Base-by-base conservation (phyloP, 108 stramenopile species). In the Skeletonema costatum region DNA sequence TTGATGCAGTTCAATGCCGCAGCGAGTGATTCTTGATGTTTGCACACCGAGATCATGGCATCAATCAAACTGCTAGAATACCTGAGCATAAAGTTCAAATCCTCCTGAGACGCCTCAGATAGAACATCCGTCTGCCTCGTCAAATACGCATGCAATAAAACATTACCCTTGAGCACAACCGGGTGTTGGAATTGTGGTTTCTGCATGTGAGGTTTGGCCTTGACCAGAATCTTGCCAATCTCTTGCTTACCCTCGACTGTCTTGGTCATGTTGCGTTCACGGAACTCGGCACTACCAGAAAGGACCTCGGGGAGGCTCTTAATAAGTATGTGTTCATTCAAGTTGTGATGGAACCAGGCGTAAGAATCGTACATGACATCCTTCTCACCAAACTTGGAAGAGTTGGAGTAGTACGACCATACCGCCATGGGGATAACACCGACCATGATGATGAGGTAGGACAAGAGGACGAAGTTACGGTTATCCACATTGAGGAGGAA, bases 321-420 rank as follows among this genome's bases (percentile, higher is more conserved):
- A 39, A 90, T 76, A 17, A 90, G 67, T 21, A 88, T 89, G 77
- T 89, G 87, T 36, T 93, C 92, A 67, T 87, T 86, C 19, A 98
- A 79, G 17, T 91, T 86, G 74, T 97, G 88, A 74, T 98, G 95
- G 82, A 87, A 97, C 94, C 96, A 97, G 5, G 90, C 87, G 79
- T 98, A 99, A 35, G 97, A 95, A 74, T 97, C 94, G 87, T 98
- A 98, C 97, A 98, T 97, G 80, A 99, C 96, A 76, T 98, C 95
- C 81, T 98, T 99, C 85, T 99, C 98, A 13, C 98, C 98, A 78
- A 90, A 98, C 53, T 98, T 95, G 75, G 90, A 89, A 5, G 97
- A 97, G 68, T 97, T 88, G 65, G 96, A 89, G 87, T 99, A 99
- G 85, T 98, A 99, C 0, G 82, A 78, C 85, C 90, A 96, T 11